A percentile compares a stretch with the other conserved stretches of the same genome.
Conservation (phyloP, 1,284 basidiomycete genomes). For the Mycocalia duriaeana region DNA sequence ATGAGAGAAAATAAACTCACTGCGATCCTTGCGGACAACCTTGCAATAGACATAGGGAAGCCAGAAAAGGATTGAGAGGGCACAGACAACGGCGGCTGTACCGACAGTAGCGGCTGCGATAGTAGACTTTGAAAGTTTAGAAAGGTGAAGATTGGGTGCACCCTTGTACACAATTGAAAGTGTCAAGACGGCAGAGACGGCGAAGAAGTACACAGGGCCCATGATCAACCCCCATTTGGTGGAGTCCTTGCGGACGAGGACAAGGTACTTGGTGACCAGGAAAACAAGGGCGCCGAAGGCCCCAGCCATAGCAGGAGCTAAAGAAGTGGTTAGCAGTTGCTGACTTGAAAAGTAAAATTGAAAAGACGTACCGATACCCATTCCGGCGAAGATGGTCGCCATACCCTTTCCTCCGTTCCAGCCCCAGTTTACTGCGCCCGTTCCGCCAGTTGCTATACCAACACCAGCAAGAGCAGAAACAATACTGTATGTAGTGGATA, state of each 20-base stretch:
- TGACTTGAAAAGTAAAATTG: background rate
- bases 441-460: slow-evolving; percentile 23
- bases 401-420: slow-evolving; percentile 26
- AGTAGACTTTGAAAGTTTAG: slow-evolving; percentile 9
- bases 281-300: slow-evolving; percentile 20
- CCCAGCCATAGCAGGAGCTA: slow-evolving; percentile 20
- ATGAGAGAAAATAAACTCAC: slow-evolving; percentile 13
- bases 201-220: slow-evolving; percentile 23
- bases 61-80: slow-evolving; percentile 22
- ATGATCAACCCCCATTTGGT: slow-evolving; percentile 17
- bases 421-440: slow-evolving; percentile 22
- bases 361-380: slow-evolving; percentile 17
- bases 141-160: slow-evolving; percentile 17
- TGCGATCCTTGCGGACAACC: slow-evolving; percentile 24
- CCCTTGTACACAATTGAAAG: slow-evolving; percentile 20
- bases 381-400: slow-evolving; percentile 23
- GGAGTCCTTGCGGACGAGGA: slow-evolving; percentile 19
- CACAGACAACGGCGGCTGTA: slow-evolving; percentile 16
- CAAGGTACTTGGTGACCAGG: slow-evolving; percentile 20
- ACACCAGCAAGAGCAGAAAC: slow-evolving; percentile 23
- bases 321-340: background rate
- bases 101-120: slow-evolving; percentile 20
- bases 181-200: slow-evolving; percentile 14
- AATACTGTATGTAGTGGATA: slow-evolving; percentile 26
- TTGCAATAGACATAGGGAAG: slow-evolving; percentile 23